Base-by-base conservation (phyloP, 768 basidiomycete species). In the Roridomyces roridus region DNA sequence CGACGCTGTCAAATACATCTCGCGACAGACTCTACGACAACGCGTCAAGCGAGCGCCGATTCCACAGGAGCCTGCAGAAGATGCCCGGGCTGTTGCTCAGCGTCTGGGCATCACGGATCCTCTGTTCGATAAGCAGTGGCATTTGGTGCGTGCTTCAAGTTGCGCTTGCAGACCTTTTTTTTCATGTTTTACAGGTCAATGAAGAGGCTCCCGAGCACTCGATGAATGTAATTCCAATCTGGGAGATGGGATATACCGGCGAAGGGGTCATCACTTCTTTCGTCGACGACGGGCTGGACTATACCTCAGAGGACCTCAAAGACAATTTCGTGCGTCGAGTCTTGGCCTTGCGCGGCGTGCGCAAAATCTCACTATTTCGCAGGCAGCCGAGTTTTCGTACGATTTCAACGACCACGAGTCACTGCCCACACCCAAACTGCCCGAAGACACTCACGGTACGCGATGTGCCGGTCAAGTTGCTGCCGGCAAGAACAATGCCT, bases 261-360 rank as follows among this genome's bases (percentile, higher is more conserved):
- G 80, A 86, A 62, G 96, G 93, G 5, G 79, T 98, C 24, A 88
- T 92, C 35, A 83, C 92, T 4, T 92, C 93, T 10, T 79, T 99
- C 37, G 88, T 99, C n/a, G 97, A 99, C 70, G 97, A 99, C 70
- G 97, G 97, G 1, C 72, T 98, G 59, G 97, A 98, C 69, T 92
- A 94, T 72, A 84, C 85, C 42, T 91, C 87, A 63, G 85, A 87
- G 47, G 97, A 99, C 72, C 80, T 99, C 41, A 84, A 86, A 28
- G 87, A 79, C 28, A 98, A 98, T 72, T 99, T 98, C 72, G 97
- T 98, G 68, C 65, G 95, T 82, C 18, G 44, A 21, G 12, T 21
- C 11, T 15, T 26, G 8, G 29, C 20, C 15, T 25, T 29, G 4
- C 12, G 5, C n/a, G n/a, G n/a, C 12, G 6, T 53, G 17, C 63